Conservation (phyloP, 176 grass and related monocot species). For the Bonia amplexicaulis region DNA sequence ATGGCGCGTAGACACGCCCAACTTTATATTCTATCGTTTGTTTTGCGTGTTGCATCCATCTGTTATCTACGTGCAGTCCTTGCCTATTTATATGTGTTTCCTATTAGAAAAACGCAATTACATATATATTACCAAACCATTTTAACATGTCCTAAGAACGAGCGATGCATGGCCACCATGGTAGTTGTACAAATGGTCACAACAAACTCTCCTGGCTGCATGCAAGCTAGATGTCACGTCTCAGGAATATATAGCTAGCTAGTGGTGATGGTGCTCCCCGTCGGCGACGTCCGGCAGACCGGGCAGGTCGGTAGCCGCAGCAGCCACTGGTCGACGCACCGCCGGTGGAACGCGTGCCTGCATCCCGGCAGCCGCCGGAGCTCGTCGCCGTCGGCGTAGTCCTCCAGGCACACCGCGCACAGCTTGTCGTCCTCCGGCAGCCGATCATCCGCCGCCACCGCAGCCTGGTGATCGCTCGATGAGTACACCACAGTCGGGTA, state of each 20-base stretch:
- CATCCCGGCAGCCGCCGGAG: slow-evolving; percentile 45
- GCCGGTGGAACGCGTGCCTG: slow-evolving; percentile 48
- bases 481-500: slow-evolving; percentile 34
- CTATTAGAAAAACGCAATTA: too few relatives aligned
- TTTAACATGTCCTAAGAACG: too few relatives aligned
- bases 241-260: not conserved
- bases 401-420: slow-evolving; percentile 46
- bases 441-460: too few relatives aligned
- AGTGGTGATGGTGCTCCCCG: not conserved
- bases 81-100: too few relatives aligned
- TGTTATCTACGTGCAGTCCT: too few relatives aligned
- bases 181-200: not conserved
- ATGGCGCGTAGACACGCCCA: too few relatives aligned
- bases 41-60: too few relatives aligned
- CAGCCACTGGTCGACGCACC: slow-evolving; percentile 60
- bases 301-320: slow-evolving; percentile 44
- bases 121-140: too few relatives aligned
- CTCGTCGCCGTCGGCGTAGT: slow-evolving; percentile 37
- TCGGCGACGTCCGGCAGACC: slow-evolving; percentile 42
- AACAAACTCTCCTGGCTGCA: not conserved
- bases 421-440: not conserved
- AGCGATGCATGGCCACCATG: too few relatives aligned
- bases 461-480: not conserved
- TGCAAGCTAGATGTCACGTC: not conserved
- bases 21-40: too few relatives aligned